Base-by-base conservation (phyloP, 1,139 yeast species). In the Suhomyces choctaworum region DNA sequence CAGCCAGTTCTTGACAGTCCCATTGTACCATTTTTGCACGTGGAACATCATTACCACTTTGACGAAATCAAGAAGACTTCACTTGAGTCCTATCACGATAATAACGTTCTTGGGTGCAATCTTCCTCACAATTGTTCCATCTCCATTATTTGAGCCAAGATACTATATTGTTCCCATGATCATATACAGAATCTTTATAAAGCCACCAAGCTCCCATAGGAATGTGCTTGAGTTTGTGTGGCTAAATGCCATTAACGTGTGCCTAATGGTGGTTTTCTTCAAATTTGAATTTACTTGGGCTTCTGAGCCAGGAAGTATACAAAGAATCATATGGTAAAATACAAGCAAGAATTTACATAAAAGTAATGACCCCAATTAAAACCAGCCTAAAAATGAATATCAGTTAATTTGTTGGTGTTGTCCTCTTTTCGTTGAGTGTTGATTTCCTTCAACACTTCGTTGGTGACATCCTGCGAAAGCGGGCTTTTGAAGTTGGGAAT, bases 71-170 rank as follows among this genome's bases (percentile, higher is more conserved):
- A 31, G 40, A 6, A 28, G 34, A 22, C 35, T 52, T 11, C 36
- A 45, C 11, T 44, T 65, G 21, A 57, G 66, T 7, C 53, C 58
- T n/a, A 52, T 73, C 5, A 61, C 70, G 13, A 59, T 61, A 4
- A 7, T 75, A 7, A 74, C 80, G 1, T 78, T 71, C 40, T 40
- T 80, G 2, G 60, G 64, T 0, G 82, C 90, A 19, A 68, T 76
- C 0, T 51, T 72, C 2, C 56, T 78, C 2, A 83, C 94, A 0
- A 68, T 92, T 16, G 76, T 84, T 0, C 96, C 97, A 10, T 82
- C 96, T 0, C 97, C 98, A 7, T 66, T 92, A 44, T 80, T 94
- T 51, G 99, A 92, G 57, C 96, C 97, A 30, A 75, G 98, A 36
- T 92, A 94, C 58, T 92, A 83, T 57, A 84, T 92, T 33, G 53